These are phyloP conservation scores for Tolypocladium nubicola DNA, from an alignment of 2,329 filamentous ascomycete species.

Conservation along the genomic window DNA sequence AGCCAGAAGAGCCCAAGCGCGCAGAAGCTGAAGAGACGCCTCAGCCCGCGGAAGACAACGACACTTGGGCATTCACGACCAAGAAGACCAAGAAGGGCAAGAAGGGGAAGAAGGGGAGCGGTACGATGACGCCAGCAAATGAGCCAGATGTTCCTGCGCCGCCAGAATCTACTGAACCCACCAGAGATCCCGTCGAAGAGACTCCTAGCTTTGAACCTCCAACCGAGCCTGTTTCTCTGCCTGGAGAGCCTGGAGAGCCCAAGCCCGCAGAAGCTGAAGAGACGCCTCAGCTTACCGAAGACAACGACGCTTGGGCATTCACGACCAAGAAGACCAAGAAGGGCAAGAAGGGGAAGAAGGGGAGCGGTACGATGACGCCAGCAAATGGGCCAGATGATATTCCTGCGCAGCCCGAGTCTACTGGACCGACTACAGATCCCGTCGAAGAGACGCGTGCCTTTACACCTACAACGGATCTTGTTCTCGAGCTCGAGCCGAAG, in stretches of 20 bases:
- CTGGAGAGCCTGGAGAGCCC: neutral
- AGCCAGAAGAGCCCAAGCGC: neutral
- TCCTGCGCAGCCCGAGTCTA: neutral
- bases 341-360: too few relatives aligned
- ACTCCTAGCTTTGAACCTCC: neutral
- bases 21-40: neutral
- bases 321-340: neutral
- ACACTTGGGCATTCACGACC: neutral
- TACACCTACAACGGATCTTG: neutral
- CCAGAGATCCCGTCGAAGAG: neutral
- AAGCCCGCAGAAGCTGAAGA: neutral
- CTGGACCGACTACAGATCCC: neutral
- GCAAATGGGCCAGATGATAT: too few relatives aligned
- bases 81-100: slow-evolving; percentile 7
- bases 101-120: neutral
- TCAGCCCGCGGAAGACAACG: neutral
- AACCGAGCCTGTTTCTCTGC: neutral
- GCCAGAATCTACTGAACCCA: neutral
- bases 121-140: neutral
- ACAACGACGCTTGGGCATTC: slow-evolving; percentile 1
- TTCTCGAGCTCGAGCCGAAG: neutral
- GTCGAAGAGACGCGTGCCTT: neutral
- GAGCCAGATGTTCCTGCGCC: neutral
- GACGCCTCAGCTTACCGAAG: neutral
- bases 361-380: slow-evolving; percentile 1